Evolutionary conservation across 2,329 filamentous ascomycete genomes (phyloP).

Genomic region (Pseudogymnoascus sp.): DNA sequence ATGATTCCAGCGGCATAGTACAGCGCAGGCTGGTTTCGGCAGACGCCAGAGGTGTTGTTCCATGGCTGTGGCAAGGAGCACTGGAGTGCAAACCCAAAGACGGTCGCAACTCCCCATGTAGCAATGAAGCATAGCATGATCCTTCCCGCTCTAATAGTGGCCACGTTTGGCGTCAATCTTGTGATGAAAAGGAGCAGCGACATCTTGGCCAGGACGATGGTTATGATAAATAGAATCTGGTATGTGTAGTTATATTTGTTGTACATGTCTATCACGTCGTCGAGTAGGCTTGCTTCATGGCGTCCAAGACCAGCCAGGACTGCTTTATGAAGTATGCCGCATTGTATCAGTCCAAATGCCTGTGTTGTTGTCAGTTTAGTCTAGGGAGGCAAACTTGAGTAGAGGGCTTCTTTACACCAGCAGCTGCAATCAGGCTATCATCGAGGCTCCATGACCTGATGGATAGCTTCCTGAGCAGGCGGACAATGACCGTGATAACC

Average conservation of each 20-base stretch:
- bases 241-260: conserved; percentile 22
- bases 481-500: neutral
- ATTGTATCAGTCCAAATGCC: conserved; percentile 1
- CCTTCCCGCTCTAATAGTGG: conserved; percentile 15
- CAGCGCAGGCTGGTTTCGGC: neutral
- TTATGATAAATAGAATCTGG: conserved; percentile 23
- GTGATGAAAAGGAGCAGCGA: conserved; percentile 21
- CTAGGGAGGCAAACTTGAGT: neutral
- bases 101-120: conserved; percentile 19
- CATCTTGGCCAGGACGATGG: conserved; percentile 23
- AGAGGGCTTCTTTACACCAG: neutral
- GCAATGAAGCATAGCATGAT: conserved; percentile 14
- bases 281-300: conserved; percentile 22
- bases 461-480: neutral
- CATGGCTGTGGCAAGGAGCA: conserved; percentile 23
- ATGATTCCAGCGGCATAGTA: conserved; percentile 35
- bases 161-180: conserved; percentile 16
- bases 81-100: conserved; percentile 22
- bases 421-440: neutral
- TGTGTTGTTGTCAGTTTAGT: neutral
- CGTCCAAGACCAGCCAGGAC: conserved; percentile 22
- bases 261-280: neutral
- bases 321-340: conserved; percentile 9
- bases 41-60: conserved; percentile 15
- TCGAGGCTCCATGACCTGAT: conserved; percentile 6